phyloP scores from a whole-genome alignment of 495 filamentous ascomycete genomes.

The Friedmanniomyces simplex region DNA sequence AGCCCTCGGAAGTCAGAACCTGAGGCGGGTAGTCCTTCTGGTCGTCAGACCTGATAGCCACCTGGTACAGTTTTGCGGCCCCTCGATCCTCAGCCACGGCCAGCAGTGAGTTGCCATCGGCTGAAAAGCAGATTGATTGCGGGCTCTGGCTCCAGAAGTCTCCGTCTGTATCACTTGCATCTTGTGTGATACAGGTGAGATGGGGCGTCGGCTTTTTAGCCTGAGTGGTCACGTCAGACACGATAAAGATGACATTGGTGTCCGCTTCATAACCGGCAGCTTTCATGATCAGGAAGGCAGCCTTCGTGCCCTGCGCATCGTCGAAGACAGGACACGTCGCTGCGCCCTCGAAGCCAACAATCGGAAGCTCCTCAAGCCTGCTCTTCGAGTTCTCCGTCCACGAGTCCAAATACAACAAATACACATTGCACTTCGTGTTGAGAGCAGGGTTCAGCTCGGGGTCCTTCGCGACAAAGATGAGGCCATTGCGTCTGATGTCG shows the following conservation, averaged over 20 bases:
- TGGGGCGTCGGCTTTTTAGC: conserved; percentile 1
- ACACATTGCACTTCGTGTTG: conserved; percentile 72
- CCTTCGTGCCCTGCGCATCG: conserved; percentile 57
- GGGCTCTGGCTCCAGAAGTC: conserved; percentile 25
- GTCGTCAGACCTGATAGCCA: conserved; percentile 12
- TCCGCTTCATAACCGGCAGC: conserved; percentile 82
- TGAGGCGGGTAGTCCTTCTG: background rate
- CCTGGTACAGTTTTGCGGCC: conserved; percentile 9
- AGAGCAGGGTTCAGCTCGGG: conserved; percentile 64
- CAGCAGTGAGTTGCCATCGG: conserved; percentile 21
- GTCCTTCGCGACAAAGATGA: conserved; percentile 81
- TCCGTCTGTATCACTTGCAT: background rate
- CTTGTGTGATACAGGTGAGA: background rate
- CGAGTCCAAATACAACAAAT: conserved; percentile 56
- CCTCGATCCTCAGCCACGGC: conserved; percentile 27
- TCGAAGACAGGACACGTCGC: conserved; percentile 66
- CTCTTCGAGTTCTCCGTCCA: conserved; percentile 29
- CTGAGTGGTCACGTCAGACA: conserved; percentile 35
- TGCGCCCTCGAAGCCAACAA: conserved; percentile 53
- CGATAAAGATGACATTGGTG: conserved; percentile 65
- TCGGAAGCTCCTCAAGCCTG: conserved; percentile 36
- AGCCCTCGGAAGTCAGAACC: conserved; percentile 12
- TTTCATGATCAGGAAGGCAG: conserved; percentile 59
- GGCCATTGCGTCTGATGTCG: conserved; percentile 43
- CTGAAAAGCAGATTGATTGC: conserved; percentile 21